Conservation (phyloP, 805 yeast genomes). For the Sungouiella thailandica region DNA sequence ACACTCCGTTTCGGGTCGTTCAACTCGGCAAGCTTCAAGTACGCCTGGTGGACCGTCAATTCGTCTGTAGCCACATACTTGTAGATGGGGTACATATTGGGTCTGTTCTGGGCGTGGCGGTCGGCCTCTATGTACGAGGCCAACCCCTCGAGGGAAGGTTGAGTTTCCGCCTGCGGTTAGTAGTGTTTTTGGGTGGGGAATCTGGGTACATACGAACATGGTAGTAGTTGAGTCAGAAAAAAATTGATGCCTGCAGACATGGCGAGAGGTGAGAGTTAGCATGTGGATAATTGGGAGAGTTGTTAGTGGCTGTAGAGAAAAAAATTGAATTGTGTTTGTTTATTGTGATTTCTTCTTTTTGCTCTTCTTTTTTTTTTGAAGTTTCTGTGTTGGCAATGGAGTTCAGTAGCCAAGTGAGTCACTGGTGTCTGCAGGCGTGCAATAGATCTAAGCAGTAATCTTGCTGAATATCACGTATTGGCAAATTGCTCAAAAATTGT, state of each 20-base stretch:
- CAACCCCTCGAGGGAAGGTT: slow-evolving; percentile 34
- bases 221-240: slow-evolving; percentile 6
- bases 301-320: no score
- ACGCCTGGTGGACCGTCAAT: slow-evolving; percentile 86
- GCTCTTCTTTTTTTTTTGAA: no score
- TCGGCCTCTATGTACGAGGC: slow-evolving; percentile 17
- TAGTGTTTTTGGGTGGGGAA: not conserved
- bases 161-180: slow-evolving; percentile 23
- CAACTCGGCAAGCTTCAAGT: slow-evolving; percentile 73
- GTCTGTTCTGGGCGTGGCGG: slow-evolving; percentile 16
- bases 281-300: no score
- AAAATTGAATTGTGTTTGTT: no score
- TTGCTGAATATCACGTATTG: no score
- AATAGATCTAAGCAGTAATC: no score
- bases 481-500: no score
- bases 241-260: slow-evolving; percentile 1
- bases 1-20: slow-evolving; percentile 47
- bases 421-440: no score
- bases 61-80: slow-evolving; percentile 70
- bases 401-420: no score
- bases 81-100: slow-evolving; percentile 79
- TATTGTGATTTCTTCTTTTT: no score
- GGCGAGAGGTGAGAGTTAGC: not conserved
- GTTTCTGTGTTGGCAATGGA: no score
- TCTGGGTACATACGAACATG: slow-evolving; percentile 22